phyloP scores from a whole-genome alignment of 345 rosid species.

The Murraya paniculata region DNA sequence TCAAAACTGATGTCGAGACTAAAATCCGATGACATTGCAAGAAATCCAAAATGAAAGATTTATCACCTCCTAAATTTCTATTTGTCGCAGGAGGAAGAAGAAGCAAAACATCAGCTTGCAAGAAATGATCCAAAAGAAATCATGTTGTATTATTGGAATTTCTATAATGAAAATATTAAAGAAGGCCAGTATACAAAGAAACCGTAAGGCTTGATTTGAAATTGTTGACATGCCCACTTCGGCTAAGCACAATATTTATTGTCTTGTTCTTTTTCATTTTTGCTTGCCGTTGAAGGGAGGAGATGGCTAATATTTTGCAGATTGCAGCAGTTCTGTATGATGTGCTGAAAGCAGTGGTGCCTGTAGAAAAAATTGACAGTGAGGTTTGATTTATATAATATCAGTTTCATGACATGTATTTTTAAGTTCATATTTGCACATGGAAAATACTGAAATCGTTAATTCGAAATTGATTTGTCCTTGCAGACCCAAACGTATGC shows the following conservation, averaged over 20 bases:
- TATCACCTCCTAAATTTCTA: constrained; percentile 6
- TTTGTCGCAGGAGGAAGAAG: constrained; percentile 57
- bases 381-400: constrained; percentile 46
- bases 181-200: constrained; percentile 54
- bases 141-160: constrained; percentile 58
- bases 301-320: constrained; percentile 83
- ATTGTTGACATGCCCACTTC: constrained; percentile 3
- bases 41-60: background rate
- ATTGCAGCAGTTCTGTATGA: constrained; percentile 85
- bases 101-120: constrained; percentile 38
- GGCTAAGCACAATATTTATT: constrained; percentile 16
- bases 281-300: constrained; percentile 62
- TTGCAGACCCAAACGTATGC: constrained; percentile 60
- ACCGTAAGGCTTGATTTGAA: constrained; percentile 56
- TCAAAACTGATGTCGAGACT: no score
- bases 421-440: constrained; percentile 5
- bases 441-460: constrained; percentile 20
- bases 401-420: background rate
- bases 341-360: constrained; percentile 66
- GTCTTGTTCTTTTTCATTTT: constrained; percentile 15
- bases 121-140: constrained; percentile 62
- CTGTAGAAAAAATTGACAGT: constrained; percentile 38
- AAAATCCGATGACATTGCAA: no score
- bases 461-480: constrained; percentile 13
- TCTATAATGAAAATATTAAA: constrained; percentile 54